Evolutionary conservation across 495 filamentous ascomycete genomes (phyloP).

Genomic region (Letharia columbiana): DNA sequence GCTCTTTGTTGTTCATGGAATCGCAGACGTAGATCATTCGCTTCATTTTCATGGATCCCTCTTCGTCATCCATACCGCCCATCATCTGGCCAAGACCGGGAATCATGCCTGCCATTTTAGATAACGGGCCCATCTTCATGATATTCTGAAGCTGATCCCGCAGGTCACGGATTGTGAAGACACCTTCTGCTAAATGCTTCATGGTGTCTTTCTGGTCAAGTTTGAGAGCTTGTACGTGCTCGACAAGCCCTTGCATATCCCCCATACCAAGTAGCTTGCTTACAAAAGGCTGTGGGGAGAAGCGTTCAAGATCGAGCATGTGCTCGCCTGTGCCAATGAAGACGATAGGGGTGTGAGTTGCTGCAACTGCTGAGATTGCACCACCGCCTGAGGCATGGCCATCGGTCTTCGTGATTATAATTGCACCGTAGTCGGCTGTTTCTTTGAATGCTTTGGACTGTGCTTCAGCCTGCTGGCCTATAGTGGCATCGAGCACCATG

Average conservation of each 20-base stretch:
- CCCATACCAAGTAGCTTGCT: slow-evolving; percentile 93
- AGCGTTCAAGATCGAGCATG: slow-evolving; percentile 88
- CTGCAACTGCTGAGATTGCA: slow-evolving; percentile 96
- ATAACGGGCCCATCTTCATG: slow-evolving; percentile 98
- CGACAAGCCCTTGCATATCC: slow-evolving; percentile 87
- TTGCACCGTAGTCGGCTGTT: slow-evolving; percentile 93
- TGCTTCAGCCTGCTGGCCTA: slow-evolving; percentile 90
- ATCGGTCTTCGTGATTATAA: slow-evolving; percentile 98
- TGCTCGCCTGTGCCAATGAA: slow-evolving; percentile 98
- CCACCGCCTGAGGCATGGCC: slow-evolving; percentile 91
- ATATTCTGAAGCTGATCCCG: slow-evolving; percentile 94
- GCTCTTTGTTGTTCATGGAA: slow-evolving; percentile 89
- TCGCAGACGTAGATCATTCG: slow-evolving; percentile 99
- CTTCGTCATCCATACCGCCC: slow-evolving; percentile 92
- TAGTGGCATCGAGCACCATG: slow-evolving; percentile 93
- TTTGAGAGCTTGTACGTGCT: slow-evolving; percentile 95
- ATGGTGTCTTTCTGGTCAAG: slow-evolving; percentile 97
- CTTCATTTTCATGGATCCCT: slow-evolving; percentile 82
- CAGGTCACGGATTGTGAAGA: slow-evolving; percentile 91
- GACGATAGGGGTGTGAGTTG: slow-evolving; percentile 92
- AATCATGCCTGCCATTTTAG: slow-evolving; percentile 98
- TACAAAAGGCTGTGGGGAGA: slow-evolving; percentile 84
- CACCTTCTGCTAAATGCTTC: slow-evolving; percentile 94
- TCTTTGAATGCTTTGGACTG: slow-evolving; percentile 97
- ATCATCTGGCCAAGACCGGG: slow-evolving; percentile 89